Base-by-base conservation (phyloP, 1,139 yeast species). In the Geotrichum reessii region DNA sequence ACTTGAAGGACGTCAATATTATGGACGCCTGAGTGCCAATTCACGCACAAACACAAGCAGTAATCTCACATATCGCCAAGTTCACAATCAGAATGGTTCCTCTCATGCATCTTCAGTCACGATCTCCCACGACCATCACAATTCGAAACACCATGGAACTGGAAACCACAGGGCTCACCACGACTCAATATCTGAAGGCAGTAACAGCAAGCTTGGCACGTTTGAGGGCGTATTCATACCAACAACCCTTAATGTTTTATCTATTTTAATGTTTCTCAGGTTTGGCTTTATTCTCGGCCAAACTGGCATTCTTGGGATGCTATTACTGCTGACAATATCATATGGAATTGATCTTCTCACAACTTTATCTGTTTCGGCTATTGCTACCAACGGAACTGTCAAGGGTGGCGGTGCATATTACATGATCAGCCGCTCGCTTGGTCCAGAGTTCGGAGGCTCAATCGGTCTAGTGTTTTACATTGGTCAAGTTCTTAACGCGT, bases 381-480 rank as follows among this genome's bases (percentile, higher is more conserved):
- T 87, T 63, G 85, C 92, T 8, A 87, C 95, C 1, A 87, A 87
- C 68, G 95, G 95, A 6, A 86, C 89, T 0, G 95, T 87, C 11
- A 81, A 84, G 65, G 93, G 95, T 21, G 95, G 95, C 3, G 95
- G 95, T 21, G 91, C 93, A 0, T 87, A 87, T 70, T 87, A 85
- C 67, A 87, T 87, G 93, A 85, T 87, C 60, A 83, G 88, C 33
- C 74, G 95, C 61, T 83, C 88, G 19, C 74, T 87, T 60, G 95
- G 95, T 0, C 92, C 92, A 6, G 95, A 87, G 66, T 87, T 87
- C 69, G 95, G 95, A 8, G 95, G 93, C 4, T 83, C 89, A n/a
- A 86, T 87, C 58, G 95, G 95, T 1, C 78, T 87, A 22, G 86
- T 87, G 31, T 87, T 87, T 70, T 87, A 82, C 67, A 77, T 87